These are phyloP conservation scores for Malassezia cuniculi DNA, from an alignment of 1,284 basidiomycete species.

Conservation along the genomic window DNA sequence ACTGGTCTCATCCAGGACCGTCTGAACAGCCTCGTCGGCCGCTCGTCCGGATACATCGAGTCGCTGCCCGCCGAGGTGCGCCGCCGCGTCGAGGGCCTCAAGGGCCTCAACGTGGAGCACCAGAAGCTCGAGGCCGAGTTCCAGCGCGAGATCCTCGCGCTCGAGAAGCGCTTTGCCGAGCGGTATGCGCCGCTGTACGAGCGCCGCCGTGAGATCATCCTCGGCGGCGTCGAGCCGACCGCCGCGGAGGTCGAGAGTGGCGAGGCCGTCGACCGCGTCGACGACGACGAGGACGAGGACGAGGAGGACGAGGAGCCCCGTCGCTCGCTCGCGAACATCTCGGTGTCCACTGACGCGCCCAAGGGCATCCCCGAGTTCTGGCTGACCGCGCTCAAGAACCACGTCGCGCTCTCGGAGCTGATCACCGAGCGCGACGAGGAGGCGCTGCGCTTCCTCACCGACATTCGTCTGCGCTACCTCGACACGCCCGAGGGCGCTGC, in stretches of 20 bases:
- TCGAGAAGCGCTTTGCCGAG: conserved; percentile 91
- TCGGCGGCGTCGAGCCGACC: conserved; percentile 63
- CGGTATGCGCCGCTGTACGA: conserved; percentile 77
- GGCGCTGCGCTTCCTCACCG: conserved; percentile 55
- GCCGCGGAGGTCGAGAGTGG: conserved; percentile 72
- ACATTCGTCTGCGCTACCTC: conserved; percentile 60
- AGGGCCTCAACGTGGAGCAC: conserved; percentile 87
- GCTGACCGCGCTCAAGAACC: conserved; percentile 89
- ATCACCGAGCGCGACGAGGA: conserved; percentile 85
- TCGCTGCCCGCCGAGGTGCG: conserved; percentile 68
- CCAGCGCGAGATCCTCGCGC: conserved; percentile 87
- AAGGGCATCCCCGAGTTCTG: conserved; percentile 87
- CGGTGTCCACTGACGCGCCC: conserved; percentile 45
- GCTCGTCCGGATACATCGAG: conserved; percentile 75
- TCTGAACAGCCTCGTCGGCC: conserved; percentile 59
- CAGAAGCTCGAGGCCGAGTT: conserved; percentile 85
- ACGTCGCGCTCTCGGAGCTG: conserved; percentile 69
- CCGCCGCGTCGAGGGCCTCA: conserved; percentile 76
- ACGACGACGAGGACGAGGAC: conserved; percentile 46
- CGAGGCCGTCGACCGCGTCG: conserved; percentile 53
- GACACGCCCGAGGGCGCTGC: conserved; percentile 1
- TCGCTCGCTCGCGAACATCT: conserved; percentile 46
- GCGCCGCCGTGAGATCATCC: conserved; percentile 70
- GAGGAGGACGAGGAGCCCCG: conserved; percentile 33
- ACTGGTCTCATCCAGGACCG: conserved; percentile 46